These are phyloP conservation scores for Ophiocytium majus DNA, from an alignment of 352 stramenopile species.

Conservation along the genomic window DNA sequence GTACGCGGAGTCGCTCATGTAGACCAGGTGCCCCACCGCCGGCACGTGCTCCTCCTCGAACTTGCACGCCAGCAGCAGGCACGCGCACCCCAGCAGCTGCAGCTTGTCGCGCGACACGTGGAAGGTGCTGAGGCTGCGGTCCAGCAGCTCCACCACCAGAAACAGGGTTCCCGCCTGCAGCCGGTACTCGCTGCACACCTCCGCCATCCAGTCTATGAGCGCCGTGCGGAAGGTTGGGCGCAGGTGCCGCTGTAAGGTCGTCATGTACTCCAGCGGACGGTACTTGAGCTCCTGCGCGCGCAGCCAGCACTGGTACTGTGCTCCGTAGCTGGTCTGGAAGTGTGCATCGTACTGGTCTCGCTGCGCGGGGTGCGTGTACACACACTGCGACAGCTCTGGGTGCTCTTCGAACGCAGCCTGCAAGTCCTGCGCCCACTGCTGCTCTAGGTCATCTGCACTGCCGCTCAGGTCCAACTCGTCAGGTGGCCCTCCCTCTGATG, in stretches of 20 bases:
- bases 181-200: slow-evolving; percentile 62
- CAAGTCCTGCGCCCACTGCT: not conserved
- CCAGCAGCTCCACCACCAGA: slow-evolving; percentile 59
- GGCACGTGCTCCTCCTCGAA: slow-evolving; percentile 66
- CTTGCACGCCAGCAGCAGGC: slow-evolving; percentile 71
- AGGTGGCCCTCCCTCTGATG: no score
- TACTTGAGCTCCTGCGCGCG: slow-evolving; percentile 40
- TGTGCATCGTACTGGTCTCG: not conserved
- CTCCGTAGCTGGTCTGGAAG: slow-evolving; percentile 40
- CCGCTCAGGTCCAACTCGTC: no score
- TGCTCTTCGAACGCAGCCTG: not conserved
- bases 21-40: slow-evolving; percentile 64
- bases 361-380: not conserved
- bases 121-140: slow-evolving; percentile 56
- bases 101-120: slow-evolving; percentile 53
- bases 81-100: slow-evolving; percentile 64
- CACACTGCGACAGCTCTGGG: not conserved
- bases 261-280: slow-evolving; percentile 35
- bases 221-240: slow-evolving; percentile 64
- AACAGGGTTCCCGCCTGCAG: slow-evolving; percentile 65
- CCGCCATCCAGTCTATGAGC: slow-evolving; percentile 67
- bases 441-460: not conserved
- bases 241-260: slow-evolving; percentile 60
- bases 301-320: slow-evolving; percentile 30
- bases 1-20: slow-evolving; percentile 73